Percentiles rank a stretch among this genome's conserved stretches.
Evolutionary conservation across 495 filamentous ascomycete genomes (phyloP).

Genomic region (Trichocladium antarcticum): DNA sequence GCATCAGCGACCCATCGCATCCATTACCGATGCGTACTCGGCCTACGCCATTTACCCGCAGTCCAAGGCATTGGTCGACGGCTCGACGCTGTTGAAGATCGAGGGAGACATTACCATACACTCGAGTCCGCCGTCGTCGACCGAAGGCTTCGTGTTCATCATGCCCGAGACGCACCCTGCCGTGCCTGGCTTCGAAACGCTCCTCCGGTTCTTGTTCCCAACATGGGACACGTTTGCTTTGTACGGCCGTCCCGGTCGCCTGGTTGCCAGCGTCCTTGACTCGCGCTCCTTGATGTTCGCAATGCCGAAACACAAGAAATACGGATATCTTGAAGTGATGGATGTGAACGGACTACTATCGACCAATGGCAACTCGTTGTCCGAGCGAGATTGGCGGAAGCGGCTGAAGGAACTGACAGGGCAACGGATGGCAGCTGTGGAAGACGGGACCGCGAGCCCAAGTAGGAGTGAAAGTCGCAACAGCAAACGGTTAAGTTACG

Average conservation of each 20-base stretch:
- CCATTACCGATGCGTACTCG: constrained; percentile 79
- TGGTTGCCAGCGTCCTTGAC: constrained; percentile 80
- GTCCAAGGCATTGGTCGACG: constrained; percentile 81
- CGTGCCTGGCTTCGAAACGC: constrained; percentile 89
- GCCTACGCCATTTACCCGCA: constrained; percentile 95
- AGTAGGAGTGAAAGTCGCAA: constrained; percentile 51
- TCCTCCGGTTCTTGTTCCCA: constrained; percentile 90
- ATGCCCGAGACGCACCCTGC: constrained; percentile 92
- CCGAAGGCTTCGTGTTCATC: constrained; percentile 91
- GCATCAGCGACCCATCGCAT: constrained; percentile 66
- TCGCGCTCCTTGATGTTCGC: constrained; percentile 93
- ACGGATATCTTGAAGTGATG: constrained; percentile 81
- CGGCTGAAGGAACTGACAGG: constrained; percentile 82
- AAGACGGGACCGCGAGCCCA: constrained; percentile 38
- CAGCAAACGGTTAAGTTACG: constrained; percentile 58
- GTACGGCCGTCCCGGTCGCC: constrained; percentile 78
- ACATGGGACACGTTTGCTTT: constrained; percentile 87
- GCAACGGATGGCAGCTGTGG: constrained; percentile 53
- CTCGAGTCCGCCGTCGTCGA: constrained; percentile 54
- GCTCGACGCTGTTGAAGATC: constrained; percentile 87
- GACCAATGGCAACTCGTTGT: constrained; percentile 60
- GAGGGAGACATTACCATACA: constrained; percentile 87
- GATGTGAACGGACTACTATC: constrained; percentile 74
- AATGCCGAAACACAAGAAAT: constrained; percentile 77
- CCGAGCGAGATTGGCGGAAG: constrained; percentile 79